Percentiles rank a stretch among this genome's conserved stretches.
phyloP scores from a whole-genome alignment of 495 filamentous ascomycete species.

The Filosporella fistucella region DNA sequence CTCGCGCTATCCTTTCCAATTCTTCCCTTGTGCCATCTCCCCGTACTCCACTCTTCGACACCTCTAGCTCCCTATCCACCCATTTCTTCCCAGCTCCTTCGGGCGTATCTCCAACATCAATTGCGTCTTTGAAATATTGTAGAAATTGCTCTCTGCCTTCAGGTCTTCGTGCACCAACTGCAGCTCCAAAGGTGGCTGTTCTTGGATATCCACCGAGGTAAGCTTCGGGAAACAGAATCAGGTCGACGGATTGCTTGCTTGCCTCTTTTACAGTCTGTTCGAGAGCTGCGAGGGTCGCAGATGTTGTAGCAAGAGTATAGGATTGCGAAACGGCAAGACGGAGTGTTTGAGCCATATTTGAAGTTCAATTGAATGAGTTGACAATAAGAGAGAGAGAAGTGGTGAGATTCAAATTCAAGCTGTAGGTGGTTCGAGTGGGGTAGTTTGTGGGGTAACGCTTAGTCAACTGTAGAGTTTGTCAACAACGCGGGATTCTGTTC shows the following conservation, averaged over 20 bases:
- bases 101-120: constrained; percentile 86
- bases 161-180: constrained; percentile 62
- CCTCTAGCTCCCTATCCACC: constrained; percentile 57
- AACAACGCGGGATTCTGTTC: no score
- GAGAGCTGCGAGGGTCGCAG: constrained; percentile 63
- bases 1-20: constrained; percentile 66
- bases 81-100: constrained; percentile 69
- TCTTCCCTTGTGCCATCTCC: constrained; percentile 86
- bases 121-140: constrained; percentile 68
- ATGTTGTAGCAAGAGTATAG: constrained; percentile 59
- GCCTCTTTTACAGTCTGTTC: constrained; percentile 48
- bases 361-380: not conserved
- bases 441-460: not conserved
- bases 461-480: no score
- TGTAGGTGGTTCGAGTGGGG: not conserved
- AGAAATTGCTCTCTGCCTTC: constrained; percentile 81
- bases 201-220: constrained; percentile 92
- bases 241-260: constrained; percentile 51
- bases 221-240: constrained; percentile 90
- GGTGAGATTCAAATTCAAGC: no score
- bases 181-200: constrained; percentile 70
- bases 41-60: constrained; percentile 40
- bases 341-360: constrained; percentile 29
- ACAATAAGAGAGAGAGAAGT: no score
- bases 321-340: constrained; percentile 75